Evolutionary conservation across 495 filamentous ascomycete species (phyloP), one percentile per base, ranked within the genome.

Genomic region (Hypoxylon perforatum): DNA sequence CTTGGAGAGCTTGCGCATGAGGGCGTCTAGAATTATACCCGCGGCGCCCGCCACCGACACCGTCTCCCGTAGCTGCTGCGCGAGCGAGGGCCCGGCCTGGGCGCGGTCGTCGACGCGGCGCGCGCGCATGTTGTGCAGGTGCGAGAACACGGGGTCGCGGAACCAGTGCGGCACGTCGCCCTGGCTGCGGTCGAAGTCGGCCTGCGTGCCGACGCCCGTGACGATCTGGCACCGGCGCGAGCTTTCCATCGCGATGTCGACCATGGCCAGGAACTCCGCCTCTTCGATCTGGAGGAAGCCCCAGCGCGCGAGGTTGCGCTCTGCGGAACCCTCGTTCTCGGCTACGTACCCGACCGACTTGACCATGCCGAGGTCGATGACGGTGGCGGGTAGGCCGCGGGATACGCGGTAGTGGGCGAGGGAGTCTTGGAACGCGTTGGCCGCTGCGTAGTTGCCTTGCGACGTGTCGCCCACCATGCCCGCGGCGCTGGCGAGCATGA

Each of bases 371-470:
- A 88, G 75, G 38, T 86, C 79, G 47, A 88, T 75, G 35, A 76
- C 77, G 11, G 80, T 73, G 38, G 77, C 75, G 0, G 78, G 75
- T 0, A 80, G 69, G 7, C 75, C 76, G 1, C 19, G 45, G 14
- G 45, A 47, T 3, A 47, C 45, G 25, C 25, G 25, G 25, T 47
- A 25, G 10, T 25, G 45, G 45, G 64, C 67, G 22, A 79, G 67
- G 1, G 75, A 72, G 33, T 80, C 82, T 7, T 82, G 71, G 65
- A 80, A 86, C 9, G 80, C 77, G 63, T 85, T 85, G 12, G 78
- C 81, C 2, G 83, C 81, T 8, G 81, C 75, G 59, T 87, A 86
- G 15, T 81, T 81, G 18, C 79, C 73, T 67, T 87, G 85, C 0
- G 77, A 77, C 14, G 70, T 57, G 45, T 70, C 79, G 1, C 85